These are phyloP conservation scores for Tephrocybe sp. DNA, from an alignment of 768 basidiomycete species.

Conservation along the genomic window DNA sequence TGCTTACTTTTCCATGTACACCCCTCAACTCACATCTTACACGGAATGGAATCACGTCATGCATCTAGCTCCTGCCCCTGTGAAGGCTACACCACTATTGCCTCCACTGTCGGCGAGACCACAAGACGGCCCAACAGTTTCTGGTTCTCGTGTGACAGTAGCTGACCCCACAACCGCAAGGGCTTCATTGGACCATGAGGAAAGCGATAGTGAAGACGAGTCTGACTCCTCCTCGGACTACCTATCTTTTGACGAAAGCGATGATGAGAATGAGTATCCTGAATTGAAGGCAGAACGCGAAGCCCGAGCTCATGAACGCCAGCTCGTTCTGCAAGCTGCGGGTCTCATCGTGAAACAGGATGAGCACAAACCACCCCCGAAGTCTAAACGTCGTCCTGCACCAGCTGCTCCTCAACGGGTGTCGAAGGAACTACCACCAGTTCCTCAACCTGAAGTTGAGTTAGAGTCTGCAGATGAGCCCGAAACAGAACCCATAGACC, in stretches of 20 bases:
- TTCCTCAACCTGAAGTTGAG: constrained; percentile 37
- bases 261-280: constrained; percentile 31
- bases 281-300: constrained; percentile 52
- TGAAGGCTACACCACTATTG: neutral
- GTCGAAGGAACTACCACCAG: constrained; percentile 54
- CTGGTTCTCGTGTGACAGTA: neutral
- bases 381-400: constrained; percentile 40
- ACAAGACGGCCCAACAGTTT: constrained; percentile 3
- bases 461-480: no score
- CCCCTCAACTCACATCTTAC: constrained; percentile 33
- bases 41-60: constrained; percentile 25
- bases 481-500: constrained; percentile 29
- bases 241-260: constrained; percentile 37
- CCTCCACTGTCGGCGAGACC: constrained; percentile 1
- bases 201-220: constrained; percentile 28
- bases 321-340: constrained; percentile 84
- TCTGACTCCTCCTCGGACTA: constrained; percentile 27
- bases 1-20: constrained; percentile 53
- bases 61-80: constrained; percentile 8
- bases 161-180: constrained; percentile 1
- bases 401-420: constrained; percentile 46
- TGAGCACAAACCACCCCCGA: constrained; percentile 45
- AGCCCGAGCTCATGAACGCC: constrained; percentile 72
- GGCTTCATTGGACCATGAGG: constrained; percentile 9
- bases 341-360: constrained; percentile 77